Conservation (phyloP, 345 rosid genomes). For the Microthlaspi erraticum region DNA sequence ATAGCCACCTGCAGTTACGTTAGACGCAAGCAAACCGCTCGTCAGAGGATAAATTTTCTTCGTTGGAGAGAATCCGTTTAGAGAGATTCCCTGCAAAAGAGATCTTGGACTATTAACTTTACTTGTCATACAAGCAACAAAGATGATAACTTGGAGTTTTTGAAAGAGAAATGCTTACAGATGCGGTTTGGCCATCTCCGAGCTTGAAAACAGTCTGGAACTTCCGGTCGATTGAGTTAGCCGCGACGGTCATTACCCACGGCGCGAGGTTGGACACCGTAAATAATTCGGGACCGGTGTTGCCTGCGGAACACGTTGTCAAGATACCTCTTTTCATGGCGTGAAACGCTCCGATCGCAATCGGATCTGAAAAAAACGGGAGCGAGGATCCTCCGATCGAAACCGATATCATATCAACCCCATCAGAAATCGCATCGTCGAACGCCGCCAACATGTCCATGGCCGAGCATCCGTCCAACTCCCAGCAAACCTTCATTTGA, state of each 20-base stretch:
- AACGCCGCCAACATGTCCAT: slow-evolving; percentile 80
- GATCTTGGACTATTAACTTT: not conserved
- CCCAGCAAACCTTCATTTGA: slow-evolving; percentile 64
- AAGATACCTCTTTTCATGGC: slow-evolving; percentile 78
- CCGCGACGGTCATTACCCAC: slow-evolving; percentile 85
- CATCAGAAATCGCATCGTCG: slow-evolving; percentile 82
- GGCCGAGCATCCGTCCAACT: slow-evolving; percentile 62
- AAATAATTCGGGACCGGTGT: slow-evolving; percentile 55
- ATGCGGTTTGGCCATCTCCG: slow-evolving; percentile 55
- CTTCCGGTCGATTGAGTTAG: slow-evolving; percentile 66
- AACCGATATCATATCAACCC: slow-evolving; percentile 74
- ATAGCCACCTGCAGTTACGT: slow-evolving; percentile 35
- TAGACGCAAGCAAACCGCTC: slow-evolving; percentile 63
- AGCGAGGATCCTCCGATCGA: slow-evolving; percentile 68
- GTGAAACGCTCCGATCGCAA: slow-evolving; percentile 85
- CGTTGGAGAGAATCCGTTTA: slow-evolving; percentile 62
- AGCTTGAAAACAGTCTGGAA: slow-evolving; percentile 60
- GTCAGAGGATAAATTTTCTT: slow-evolving; percentile 67
- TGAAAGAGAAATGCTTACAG: slow-evolving; percentile 44
- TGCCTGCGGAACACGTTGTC: slow-evolving; percentile 78
- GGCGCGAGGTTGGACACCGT: slow-evolving; percentile 77
- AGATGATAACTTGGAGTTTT: slow-evolving; percentile 12
- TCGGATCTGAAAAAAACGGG: slow-evolving; percentile 60
- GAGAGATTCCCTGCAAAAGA: slow-evolving; percentile 62
- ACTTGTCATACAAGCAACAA: slow-evolving; percentile 7